Base-by-base conservation (phyloP, 176 grass and related monocot genomes). In the Pharus latifolius region DNA sequence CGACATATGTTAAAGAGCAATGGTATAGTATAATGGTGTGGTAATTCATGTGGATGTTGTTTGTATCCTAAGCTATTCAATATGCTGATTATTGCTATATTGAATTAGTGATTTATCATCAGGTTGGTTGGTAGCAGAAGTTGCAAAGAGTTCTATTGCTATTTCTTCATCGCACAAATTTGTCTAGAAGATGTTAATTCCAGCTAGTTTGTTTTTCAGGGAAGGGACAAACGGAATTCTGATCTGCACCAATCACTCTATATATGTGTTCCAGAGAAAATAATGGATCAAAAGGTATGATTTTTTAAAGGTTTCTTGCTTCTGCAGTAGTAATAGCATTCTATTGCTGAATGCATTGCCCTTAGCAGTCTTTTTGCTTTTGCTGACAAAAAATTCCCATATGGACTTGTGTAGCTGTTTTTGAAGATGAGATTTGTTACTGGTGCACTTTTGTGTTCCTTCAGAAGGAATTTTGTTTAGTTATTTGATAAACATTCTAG, bases 101-200 rank as follows among this genome's bases (percentile, higher is more conserved):
- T 37, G 30, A 60, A 60, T 16, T 58, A 46, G 22, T 9, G 2
- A 46, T 46, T 47, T 50, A 46, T 46, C 49, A 64, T 27, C 9
- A 72, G 73, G 74, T 83, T 8, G 65, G 66, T 58, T 48, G 56
- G 64, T 2, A 44, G 11, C 17, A 14, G 27, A 52, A 59, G 27
- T 3, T 30, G 19, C 23, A 35, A 43, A 56, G 2, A 41, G 9
- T 56, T 1, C 9, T 29, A 2, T 56, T 29, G 2, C 5, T 28
- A 64, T 57, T 16, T 23, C 72, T 56, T 25, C n/a, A 51, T 63
- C 16, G 29, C 20, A 19, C n/a, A n/a, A n/a, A 2, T 18, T 42
- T 28, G 6, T 65, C 25, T 63, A n/a, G 1, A 41, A 65, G 40
- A 65, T n/a, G 3, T 31, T 63, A 56, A 63, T 56, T n/a, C 0